Evolutionary conservation across 129 eudicot species (phyloP).

Genomic region (Sambucus nigra): DNA sequence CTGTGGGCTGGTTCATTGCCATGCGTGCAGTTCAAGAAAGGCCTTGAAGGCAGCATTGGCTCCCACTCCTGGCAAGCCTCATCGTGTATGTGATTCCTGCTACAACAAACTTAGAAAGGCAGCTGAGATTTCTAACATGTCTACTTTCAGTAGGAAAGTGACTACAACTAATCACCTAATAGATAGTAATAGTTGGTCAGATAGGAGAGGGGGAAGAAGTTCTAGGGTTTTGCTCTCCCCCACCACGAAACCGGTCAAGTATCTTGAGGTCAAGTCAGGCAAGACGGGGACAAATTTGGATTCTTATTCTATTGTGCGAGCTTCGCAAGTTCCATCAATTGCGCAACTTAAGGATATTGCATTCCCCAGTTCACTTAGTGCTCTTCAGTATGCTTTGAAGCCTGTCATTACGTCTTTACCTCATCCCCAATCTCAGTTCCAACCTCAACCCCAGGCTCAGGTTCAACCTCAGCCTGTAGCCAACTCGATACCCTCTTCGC

Average conservation of each 20-base stretch:
- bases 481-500: slow-evolving; percentile 39
- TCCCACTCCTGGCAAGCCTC: slow-evolving; percentile 89
- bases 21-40: slow-evolving; percentile 77
- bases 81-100: slow-evolving; percentile 88
- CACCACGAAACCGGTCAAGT: slow-evolving; percentile 61
- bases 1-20: slow-evolving; percentile 85
- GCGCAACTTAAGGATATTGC: slow-evolving; percentile 58
- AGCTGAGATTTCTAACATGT: slow-evolving; percentile 30
- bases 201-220: slow-evolving; percentile 20
- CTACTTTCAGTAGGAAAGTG: slow-evolving; percentile 21
- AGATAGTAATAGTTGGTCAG: slow-evolving; percentile 13
- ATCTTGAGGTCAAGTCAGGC: slow-evolving; percentile 55
- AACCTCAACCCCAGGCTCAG: slow-evolving; percentile 14
- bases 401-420: slow-evolving; percentile 27
- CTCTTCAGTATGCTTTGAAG: slow-evolving; percentile 54
- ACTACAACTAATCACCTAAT: slow-evolving; percentile 28
- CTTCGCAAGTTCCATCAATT: slow-evolving; percentile 71
- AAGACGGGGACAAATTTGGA: slow-evolving; percentile 30
- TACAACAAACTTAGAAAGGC: slow-evolving; percentile 55
- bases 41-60: slow-evolving; percentile 81
- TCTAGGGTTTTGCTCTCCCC: slow-evolving; percentile 53
- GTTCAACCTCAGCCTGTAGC: slow-evolving; percentile 17
- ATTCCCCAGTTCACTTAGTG: slow-evolving; percentile 75
- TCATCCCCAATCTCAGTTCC: slow-evolving; percentile 20
- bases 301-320: slow-evolving; percentile 45